A percentile compares a stretch with the other conserved stretches of the same genome.
Evolutionary conservation across 495 filamentous ascomycete species (phyloP).

Genomic region (Aspergillus ostianus): DNA sequence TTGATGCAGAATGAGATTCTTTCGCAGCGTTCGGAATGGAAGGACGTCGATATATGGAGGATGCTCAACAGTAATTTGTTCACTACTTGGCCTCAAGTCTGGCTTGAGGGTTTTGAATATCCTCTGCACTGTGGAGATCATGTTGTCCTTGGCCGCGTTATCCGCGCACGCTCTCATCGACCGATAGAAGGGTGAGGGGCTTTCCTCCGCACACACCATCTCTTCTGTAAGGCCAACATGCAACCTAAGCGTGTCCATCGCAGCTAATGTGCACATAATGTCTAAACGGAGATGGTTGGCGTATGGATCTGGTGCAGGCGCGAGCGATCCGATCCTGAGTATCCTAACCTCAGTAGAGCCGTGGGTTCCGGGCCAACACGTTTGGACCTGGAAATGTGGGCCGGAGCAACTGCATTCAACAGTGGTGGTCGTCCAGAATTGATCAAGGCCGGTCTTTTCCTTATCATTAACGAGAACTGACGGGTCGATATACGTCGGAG

Average conservation of each 20-base stretch:
- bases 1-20: constrained; percentile 23
- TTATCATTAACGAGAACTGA: constrained; percentile 15
- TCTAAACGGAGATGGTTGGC: constrained; percentile 27
- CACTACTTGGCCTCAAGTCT: constrained; percentile 25
- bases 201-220: constrained; percentile 22
- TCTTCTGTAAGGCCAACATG: constrained; percentile 26
- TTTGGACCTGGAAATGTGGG: constrained; percentile 17
- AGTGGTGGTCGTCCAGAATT: constrained; percentile 16
- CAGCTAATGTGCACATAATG: constrained; percentile 21
- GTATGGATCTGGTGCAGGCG: constrained; percentile 21
- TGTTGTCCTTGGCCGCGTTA: constrained; percentile 5
- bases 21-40: constrained; percentile 27
- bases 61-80: constrained; percentile 29
- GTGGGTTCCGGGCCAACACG: background rate
- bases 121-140: constrained; percentile 15
- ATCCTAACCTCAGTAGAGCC: constrained; percentile 9
- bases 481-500: constrained; percentile 12
- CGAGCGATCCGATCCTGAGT: constrained; percentile 7
- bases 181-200: constrained; percentile 25
- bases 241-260: constrained; percentile 14
- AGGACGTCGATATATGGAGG: constrained; percentile 29
- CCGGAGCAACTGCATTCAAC: constrained; percentile 17
- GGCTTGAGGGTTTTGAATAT: constrained; percentile 26
- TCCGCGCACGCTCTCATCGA: constrained; percentile 7
- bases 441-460: background rate